Base-by-base conservation (phyloP, 2,329 filamentous ascomycete genomes). In the Botrytis squamosa region DNA sequence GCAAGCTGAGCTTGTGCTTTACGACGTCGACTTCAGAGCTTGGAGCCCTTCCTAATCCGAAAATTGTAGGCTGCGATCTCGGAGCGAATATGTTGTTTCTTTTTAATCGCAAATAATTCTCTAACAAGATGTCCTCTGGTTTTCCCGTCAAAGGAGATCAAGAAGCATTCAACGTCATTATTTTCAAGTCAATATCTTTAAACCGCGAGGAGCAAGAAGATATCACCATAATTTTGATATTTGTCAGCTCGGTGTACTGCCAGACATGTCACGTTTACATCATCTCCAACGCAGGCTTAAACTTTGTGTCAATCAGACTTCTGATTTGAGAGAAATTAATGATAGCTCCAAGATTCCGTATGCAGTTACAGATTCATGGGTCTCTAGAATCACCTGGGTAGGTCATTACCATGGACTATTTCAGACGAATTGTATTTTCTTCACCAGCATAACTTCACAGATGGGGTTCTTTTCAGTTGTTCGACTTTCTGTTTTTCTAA, bases 1-100 rank as follows among this genome's bases (percentile, higher is more conserved):
- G 42, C 18, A 44, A 20, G 42, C 16, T 20, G 6, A 44, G 20
- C 18, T 42, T 33, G n/a, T 29, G n/a, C 25, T 57, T 57, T 18
- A 29, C 2, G n/a, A 57, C 3, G 8, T 9, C 0, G 1, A 57
- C 0, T 29, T 2, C 16, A 3, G 1, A 33, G 14, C n/a, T 29
- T 57, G 0, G 7, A 29, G 14, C 6, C 0, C 3, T 8, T 33
- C 52, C n/a, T 4, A 57, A 57, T 29, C 14, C n/a, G 0, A n/a
- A 2, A 3, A 57, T 33, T 18, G 14, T 14, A 29, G 7, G n/a
- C 0, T 55, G 12, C 5, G 25, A n/a, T 55, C 20, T n/a, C 49
- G 49, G 25, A n/a, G 25, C 12, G 49, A n/a, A 0, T 3, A 55
- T 16, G 7, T n/a, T n/a, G 12, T n/a, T 55, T 14, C 12, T 7